Conservation (phyloP, 805 yeast genomes). For the Metschnikowia borealis region DNA sequence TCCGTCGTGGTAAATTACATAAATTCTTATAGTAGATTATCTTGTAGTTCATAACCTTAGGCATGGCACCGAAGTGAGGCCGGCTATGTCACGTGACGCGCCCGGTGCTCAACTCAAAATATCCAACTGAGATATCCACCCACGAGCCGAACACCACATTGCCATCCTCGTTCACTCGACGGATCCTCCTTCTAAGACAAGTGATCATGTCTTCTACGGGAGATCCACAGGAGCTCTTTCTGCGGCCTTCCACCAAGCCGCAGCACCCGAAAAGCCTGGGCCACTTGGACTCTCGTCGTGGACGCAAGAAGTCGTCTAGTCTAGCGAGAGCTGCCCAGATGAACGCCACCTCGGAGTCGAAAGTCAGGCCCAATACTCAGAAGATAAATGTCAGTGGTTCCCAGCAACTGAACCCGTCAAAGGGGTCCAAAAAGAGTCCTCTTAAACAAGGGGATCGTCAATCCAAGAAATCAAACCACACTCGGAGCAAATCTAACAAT, state of each 20-base stretch:
- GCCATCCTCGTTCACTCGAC: not conserved
- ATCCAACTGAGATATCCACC: not conserved
- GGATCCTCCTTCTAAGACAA: not conserved
- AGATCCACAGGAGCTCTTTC: not conserved
- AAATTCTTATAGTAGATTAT: too few species aligned
- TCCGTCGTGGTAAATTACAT: too few species aligned
- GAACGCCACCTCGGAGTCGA: not conserved
- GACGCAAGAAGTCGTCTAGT: conserved; percentile 3
- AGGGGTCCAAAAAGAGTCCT: not conserved
- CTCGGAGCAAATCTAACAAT: not conserved
- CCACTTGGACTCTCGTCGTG: not conserved
- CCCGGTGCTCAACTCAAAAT: not conserved
- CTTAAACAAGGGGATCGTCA: not conserved
- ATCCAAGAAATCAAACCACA: not conserved
- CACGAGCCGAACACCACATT: not conserved
- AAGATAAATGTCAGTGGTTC: not conserved
- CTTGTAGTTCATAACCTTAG: not conserved
- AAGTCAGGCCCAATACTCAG: not conserved
- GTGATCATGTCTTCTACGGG: conserved; percentile 1
- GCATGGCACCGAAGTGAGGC: too few species aligned
- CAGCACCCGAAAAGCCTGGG: conserved; percentile 1
- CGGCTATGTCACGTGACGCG: not conserved
- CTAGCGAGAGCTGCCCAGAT: not conserved
- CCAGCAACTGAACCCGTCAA: not conserved
- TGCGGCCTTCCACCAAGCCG: not conserved